phyloP scores from a whole-genome alignment of 768 basidiomycete genomes.

The Lactarius sp. region DNA sequence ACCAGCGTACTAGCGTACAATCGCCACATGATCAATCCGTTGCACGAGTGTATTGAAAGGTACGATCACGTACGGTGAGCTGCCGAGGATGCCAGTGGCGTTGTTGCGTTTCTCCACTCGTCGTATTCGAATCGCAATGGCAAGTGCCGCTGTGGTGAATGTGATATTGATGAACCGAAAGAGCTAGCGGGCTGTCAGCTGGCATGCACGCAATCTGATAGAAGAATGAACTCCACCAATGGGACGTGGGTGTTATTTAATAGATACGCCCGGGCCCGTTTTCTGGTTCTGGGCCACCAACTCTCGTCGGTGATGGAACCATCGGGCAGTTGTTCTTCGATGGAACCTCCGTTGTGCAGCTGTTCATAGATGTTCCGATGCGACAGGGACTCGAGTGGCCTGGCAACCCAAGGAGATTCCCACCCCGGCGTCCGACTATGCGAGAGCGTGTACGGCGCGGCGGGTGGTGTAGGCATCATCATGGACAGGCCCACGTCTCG shows the following conservation, averaged over 20 bases:
- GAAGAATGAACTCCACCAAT: conserved; percentile 44
- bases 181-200: conserved; percentile 42
- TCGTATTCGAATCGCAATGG: conserved; percentile 72
- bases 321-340: conserved; percentile 9
- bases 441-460: conserved; percentile 44
- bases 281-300: conserved; percentile 36
- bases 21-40: not conserved
- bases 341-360: conserved; percentile 13
- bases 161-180: conserved; percentile 82
- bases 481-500: conserved; percentile 27
- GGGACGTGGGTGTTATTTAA: conserved; percentile 75
- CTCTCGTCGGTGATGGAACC: conserved; percentile 22
- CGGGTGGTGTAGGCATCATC: conserved; percentile 34
- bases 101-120: conserved; percentile 44
- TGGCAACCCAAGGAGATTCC: conserved; percentile 64
- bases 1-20: conserved; percentile 57
- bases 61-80: conserved; percentile 42
- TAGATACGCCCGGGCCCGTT: conserved; percentile 59
- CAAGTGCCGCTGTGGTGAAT: conserved; percentile 75
- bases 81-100: conserved; percentile 70
- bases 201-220: not conserved
- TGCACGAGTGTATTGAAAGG: conserved; percentile 41
- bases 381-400: conserved; percentile 29
- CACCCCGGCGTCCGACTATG: conserved; percentile 58
- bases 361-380: conserved; percentile 12